Conservation (phyloP, 2,329 filamentous ascomycete species). For the Moelleriella libera region DNA sequence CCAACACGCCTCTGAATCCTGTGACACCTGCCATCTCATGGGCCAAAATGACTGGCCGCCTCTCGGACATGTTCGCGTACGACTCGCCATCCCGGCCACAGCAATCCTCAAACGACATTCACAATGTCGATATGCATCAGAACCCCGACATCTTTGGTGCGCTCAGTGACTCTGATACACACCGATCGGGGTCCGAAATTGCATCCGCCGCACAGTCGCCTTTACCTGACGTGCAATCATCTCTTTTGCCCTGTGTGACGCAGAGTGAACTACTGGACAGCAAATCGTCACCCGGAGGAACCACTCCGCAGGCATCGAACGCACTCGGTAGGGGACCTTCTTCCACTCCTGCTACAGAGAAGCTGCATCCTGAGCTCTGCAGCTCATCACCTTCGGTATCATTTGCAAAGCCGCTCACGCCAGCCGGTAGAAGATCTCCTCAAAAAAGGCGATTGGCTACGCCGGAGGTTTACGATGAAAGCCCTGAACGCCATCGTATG, state of each 20-base stretch:
- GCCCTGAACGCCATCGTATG: constrained; percentile 19
- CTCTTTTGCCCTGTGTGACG: too few species aligned
- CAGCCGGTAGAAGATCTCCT: too few species aligned
- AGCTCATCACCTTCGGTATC: too few species aligned
- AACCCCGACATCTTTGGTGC: constrained; percentile 20
- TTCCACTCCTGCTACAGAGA: too few species aligned
- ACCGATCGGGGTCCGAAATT: too few species aligned
- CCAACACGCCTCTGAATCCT: not conserved
- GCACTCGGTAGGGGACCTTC: too few species aligned
- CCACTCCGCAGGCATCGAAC: too few species aligned
- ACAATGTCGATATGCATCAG: constrained; percentile 20
- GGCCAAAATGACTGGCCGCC: constrained; percentile 5
- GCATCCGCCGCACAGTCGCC: not conserved
- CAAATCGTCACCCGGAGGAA: too few species aligned
- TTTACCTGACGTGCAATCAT: not conserved
- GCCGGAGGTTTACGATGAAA: constrained; percentile 12
- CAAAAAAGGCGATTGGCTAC: not conserved
- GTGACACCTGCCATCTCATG: constrained; percentile 7
- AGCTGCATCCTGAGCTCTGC: too few species aligned
- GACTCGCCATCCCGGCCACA: not conserved
- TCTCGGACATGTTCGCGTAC: not conserved
- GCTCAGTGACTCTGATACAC: constrained; percentile 5
- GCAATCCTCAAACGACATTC: constrained; percentile 9
- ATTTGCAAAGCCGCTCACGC: too few species aligned
- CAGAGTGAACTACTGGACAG: too few species aligned